Conservation (phyloP, 495 filamentous ascomycete species). For the Rhypophila decipiens region DNA sequence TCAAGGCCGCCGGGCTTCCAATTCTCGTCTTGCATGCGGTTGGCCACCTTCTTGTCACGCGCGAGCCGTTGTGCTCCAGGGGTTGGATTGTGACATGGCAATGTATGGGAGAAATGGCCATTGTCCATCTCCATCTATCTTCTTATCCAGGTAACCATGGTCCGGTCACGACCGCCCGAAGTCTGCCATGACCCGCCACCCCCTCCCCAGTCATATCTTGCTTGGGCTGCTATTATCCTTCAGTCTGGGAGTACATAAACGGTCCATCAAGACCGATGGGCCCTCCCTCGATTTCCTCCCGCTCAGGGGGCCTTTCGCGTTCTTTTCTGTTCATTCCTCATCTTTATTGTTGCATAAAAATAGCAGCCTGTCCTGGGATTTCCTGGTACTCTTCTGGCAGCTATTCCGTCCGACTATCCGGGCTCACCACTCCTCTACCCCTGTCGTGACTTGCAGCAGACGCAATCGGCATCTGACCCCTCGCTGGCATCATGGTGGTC, state of each 20-base stretch:
- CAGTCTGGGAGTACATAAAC: background rate
- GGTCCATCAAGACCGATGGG: background rate
- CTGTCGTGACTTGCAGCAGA: background rate
- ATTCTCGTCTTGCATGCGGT: background rate
- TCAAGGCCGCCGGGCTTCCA: background rate
- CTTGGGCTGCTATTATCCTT: conserved; percentile 2
- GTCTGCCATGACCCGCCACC: no score
- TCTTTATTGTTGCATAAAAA: no score
- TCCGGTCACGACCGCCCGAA: background rate
- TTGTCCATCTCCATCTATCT: background rate
- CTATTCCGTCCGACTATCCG: background rate
- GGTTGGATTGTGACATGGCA: background rate
- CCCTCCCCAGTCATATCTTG: background rate
- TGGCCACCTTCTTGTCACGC: background rate
- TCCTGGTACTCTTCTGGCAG: background rate
- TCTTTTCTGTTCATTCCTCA: background rate
- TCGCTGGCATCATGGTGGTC: conserved; percentile 7
- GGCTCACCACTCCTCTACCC: background rate
- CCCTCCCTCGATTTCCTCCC: background rate
- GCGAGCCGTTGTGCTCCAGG: background rate
- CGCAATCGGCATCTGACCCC: background rate
- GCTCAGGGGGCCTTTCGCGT: background rate
- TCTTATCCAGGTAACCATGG: background rate
- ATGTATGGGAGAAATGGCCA: background rate
- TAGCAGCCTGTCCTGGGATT: background rate